Evolutionary conservation across 805 yeast species (phyloP).

Genomic region (Peterozyma toletana): DNA sequence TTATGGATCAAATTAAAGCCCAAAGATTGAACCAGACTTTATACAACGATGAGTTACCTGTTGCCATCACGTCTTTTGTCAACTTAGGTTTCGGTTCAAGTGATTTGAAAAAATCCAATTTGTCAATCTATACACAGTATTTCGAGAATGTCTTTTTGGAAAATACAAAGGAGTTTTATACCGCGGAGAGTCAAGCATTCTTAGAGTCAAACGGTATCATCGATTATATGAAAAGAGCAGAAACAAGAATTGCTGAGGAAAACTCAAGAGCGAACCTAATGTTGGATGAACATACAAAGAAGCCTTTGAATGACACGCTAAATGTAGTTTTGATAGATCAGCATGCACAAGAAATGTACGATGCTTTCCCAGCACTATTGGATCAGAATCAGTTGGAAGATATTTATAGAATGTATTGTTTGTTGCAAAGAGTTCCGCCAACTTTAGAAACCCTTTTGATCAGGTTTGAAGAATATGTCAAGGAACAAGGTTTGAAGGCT

Average conservation of each 20-base stretch:
- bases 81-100: constrained; percentile 85
- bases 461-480: constrained; percentile 67
- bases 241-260: constrained; percentile 77
- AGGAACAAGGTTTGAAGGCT: constrained; percentile 52
- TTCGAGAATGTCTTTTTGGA: constrained; percentile 76
- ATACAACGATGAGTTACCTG: constrained; percentile 56
- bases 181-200: constrained; percentile 59
- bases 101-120: constrained; percentile 79
- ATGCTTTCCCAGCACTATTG: constrained; percentile 68
- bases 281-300: constrained; percentile 80
- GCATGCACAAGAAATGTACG: constrained; percentile 70
- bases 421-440: constrained; percentile 71
- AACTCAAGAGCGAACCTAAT: constrained; percentile 68
- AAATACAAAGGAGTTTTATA: constrained; percentile 60
- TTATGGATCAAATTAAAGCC: constrained; percentile 64
- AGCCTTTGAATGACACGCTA: constrained; percentile 66
- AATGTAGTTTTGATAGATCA: constrained; percentile 71
- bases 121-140: constrained; percentile 70
- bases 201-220: constrained; percentile 74
- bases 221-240: constrained; percentile 85
- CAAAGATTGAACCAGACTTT: constrained; percentile 78
- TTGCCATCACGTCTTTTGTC: constrained; percentile 82
- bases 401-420: constrained; percentile 66
- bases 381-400: constrained; percentile 68
- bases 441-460: constrained; percentile 75